phyloP scores from a whole-genome alignment of 345 rosid species.

The Eucalyptus urophylla region DNA sequence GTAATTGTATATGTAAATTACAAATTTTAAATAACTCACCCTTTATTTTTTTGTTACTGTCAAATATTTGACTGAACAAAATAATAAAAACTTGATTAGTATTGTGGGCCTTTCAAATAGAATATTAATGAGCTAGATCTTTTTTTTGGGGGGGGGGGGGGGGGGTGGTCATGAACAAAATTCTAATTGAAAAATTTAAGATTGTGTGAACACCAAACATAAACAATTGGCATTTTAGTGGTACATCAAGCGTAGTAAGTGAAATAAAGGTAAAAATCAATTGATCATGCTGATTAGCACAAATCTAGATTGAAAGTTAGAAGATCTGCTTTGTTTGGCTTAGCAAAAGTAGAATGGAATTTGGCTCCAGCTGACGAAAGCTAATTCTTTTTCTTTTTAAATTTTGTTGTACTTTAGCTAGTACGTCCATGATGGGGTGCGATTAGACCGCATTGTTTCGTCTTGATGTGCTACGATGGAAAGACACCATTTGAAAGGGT shows the following conservation, averaged over 20 bases:
- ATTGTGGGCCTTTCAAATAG: background rate
- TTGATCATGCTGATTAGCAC: background rate
- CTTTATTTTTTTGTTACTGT: too few species aligned
- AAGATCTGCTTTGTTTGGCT: background rate
- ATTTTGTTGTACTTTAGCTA: too few species aligned
- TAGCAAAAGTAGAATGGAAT: background rate
- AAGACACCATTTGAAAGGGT: too few species aligned
- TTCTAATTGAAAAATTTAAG: background rate
- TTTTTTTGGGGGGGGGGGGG: too few species aligned
- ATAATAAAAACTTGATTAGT: background rate
- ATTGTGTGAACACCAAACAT: background rate
- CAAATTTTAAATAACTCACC: background rate
- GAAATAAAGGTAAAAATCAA: background rate
- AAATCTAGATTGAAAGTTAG: background rate
- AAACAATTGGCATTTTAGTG: background rate
- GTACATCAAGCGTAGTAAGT: background rate
- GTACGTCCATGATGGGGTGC: too few species aligned
- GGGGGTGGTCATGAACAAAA: background rate
- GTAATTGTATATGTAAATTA: too few species aligned
- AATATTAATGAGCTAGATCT: background rate
- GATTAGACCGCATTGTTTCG: too few species aligned
- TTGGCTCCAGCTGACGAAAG: background rate
- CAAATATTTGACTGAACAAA: background rate
- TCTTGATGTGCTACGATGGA: too few species aligned
- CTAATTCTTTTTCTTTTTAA: too few species aligned